phyloP scores from a whole-genome alignment of 208 protist genomes.

The Angomonas deanei region DNA sequence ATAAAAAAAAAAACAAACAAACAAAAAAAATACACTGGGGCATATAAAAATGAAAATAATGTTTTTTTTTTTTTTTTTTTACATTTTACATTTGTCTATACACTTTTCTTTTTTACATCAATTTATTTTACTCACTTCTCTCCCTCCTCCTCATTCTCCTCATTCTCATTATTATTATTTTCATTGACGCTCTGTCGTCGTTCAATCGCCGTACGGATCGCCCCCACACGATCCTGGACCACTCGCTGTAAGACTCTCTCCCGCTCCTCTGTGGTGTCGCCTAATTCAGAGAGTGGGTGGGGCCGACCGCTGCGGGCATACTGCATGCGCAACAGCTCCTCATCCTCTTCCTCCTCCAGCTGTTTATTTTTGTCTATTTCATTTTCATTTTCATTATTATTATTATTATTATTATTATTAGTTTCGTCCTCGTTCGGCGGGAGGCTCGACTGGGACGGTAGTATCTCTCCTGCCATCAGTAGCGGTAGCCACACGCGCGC shows the following conservation, averaged over 20 bases:
- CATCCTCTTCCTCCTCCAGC: neutral
- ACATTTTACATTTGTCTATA: neutral
- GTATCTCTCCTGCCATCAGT: constrained; percentile 22
- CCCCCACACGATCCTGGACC: constrained; percentile 19
- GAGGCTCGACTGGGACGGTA: neutral
- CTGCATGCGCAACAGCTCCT: neutral
- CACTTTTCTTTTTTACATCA: neutral
- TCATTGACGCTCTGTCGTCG: neutral
- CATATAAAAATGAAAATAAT: constrained; percentile 14
- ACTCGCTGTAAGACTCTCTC: constrained; percentile 19
- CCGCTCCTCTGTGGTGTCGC: constrained; percentile 13
- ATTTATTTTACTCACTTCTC: neutral
- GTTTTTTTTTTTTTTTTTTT: neutral
- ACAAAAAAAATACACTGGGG: constrained; percentile 15
- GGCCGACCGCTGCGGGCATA: constrained; percentile 6
- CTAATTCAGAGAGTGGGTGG: constrained; percentile 28
- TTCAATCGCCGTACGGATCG: constrained; percentile 20
- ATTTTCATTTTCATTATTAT: neutral
- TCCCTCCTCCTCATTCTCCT: neutral
- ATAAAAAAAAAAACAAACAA: constrained; percentile 17
- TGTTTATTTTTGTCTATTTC: neutral
- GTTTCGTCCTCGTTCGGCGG: neutral
- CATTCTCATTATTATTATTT: too few species aligned
- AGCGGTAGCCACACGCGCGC: constrained; percentile 65
- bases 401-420: neutral